Percentiles rank a stretch among this genome's conserved stretches.
Conservation (phyloP, 2,329 filamentous ascomycete genomes). For the Fonsecaea monophora region DNA sequence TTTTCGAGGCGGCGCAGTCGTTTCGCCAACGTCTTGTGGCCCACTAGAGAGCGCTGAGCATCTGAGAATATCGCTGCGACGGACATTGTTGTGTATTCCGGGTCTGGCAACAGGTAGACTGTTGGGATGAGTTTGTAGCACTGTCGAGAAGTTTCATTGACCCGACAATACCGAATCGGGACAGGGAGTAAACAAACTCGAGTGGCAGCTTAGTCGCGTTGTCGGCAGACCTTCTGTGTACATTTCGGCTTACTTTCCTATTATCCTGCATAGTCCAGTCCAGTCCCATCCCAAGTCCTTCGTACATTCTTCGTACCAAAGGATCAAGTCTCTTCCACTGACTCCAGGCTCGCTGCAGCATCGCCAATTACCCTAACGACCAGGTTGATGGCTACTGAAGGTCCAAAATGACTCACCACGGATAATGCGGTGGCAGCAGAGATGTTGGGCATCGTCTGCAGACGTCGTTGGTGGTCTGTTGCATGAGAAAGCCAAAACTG, state of each 20-base stretch:
- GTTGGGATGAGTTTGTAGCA: background rate
- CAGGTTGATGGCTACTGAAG: background rate
- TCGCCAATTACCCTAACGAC: background rate
- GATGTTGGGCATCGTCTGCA: background rate
- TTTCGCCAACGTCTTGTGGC: constrained; percentile 87
- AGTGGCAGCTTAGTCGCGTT: background rate
- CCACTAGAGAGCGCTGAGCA: constrained; percentile 86
- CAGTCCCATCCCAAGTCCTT: too few species aligned
- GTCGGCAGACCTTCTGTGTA: background rate
- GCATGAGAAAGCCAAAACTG: background rate
- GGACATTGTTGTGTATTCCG: constrained; percentile 30
- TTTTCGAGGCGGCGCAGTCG: constrained; percentile 84
- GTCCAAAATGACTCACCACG: background rate
- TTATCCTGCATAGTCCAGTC: too few species aligned
- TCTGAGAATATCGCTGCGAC: constrained; percentile 64
- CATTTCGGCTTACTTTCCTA: background rate
- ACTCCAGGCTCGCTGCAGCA: background rate
- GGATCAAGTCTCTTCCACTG: too few species aligned
- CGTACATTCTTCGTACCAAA: too few species aligned
- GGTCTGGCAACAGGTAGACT: background rate
- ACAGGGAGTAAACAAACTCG: constrained; percentile 11
- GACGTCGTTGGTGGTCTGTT: background rate
- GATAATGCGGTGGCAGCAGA: background rate
- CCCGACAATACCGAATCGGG: background rate
- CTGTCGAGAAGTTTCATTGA: background rate